Evolutionary conservation across 2,329 filamentous ascomycete genomes (phyloP).

Genomic region (Ramularia endophylla): DNA sequence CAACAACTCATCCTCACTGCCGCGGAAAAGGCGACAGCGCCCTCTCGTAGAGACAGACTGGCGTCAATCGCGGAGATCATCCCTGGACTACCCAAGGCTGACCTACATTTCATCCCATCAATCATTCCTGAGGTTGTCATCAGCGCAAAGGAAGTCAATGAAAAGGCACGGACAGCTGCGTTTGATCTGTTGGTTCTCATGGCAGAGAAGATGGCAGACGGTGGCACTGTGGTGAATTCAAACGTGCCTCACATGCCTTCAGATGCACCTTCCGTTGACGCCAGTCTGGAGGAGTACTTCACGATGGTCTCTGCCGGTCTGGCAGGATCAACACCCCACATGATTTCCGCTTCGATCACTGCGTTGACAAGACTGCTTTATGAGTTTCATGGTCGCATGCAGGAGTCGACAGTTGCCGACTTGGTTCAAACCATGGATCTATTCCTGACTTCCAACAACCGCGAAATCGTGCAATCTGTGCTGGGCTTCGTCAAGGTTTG

Average conservation of each 20-base stretch:
- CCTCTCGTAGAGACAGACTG: slow-evolving; percentile 79
- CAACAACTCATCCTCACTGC: slow-evolving; percentile 75
- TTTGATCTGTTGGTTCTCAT: slow-evolving; percentile 88
- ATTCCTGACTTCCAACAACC: slow-evolving; percentile 92
- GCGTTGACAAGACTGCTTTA: slow-evolving; percentile 90
- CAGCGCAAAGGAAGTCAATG: slow-evolving; percentile 95
- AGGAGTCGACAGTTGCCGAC: slow-evolving; percentile 66
- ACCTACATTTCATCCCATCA: slow-evolving; percentile 88
- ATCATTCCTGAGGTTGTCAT: slow-evolving; percentile 93
- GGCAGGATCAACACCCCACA: slow-evolving; percentile 86
- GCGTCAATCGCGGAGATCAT: slow-evolving; percentile 76
- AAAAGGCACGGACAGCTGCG: slow-evolving; percentile 81
- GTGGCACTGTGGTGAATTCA: slow-evolving; percentile 73
- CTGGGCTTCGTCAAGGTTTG: slow-evolving; percentile 97
- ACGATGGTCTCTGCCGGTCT: slow-evolving; percentile 97
- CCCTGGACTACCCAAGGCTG: slow-evolving; percentile 66
- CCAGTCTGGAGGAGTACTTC: slow-evolving; percentile 90
- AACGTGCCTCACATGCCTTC: slow-evolving; percentile 79
- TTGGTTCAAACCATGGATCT: slow-evolving; percentile 92
- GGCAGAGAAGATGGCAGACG: slow-evolving; percentile 72
- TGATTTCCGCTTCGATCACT: slow-evolving; percentile 96
- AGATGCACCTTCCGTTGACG: slow-evolving; percentile 68
- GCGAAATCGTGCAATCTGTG: slow-evolving; percentile 91
- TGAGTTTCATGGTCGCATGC: slow-evolving; percentile 72
- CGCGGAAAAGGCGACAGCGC: slow-evolving; percentile 77